phyloP scores from a whole-genome alignment of 78 protist genomes.

The Speleostelium caveatum region DNA sequence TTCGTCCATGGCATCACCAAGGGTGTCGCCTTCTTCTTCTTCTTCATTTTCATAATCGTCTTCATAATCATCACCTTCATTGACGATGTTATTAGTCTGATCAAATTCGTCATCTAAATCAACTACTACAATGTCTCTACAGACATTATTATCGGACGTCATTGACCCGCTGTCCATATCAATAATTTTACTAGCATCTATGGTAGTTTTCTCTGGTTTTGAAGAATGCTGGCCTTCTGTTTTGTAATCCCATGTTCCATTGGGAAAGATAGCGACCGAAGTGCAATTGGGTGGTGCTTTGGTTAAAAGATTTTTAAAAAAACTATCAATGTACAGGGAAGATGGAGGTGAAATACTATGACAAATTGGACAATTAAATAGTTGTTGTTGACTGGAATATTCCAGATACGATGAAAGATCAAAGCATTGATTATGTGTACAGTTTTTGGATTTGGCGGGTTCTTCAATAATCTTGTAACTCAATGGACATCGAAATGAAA shows the following conservation, averaged over 20 bases:
- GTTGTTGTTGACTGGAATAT: constrained; percentile 51
- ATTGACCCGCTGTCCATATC: background rate
- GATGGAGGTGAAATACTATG: constrained; percentile 3
- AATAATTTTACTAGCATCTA: background rate
- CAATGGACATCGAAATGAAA: constrained; percentile 31
- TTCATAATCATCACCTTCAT: background rate
- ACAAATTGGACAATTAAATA: constrained; percentile 60
- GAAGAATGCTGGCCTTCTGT: background rate
- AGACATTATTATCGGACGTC: background rate
- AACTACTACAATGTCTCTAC: background rate
- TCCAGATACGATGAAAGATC: constrained; percentile 12
- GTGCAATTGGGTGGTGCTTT: constrained; percentile 17
- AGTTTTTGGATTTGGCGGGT: constrained; percentile 24
- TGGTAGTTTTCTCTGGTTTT: background rate
- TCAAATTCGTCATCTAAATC: constrained; percentile 11
- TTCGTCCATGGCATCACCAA: background rate
- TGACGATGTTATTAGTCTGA: background rate
- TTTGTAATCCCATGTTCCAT: constrained; percentile 35
- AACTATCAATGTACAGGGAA: background rate
- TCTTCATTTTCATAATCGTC: background rate
- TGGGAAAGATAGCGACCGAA: constrained; percentile 5
- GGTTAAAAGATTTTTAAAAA: background rate
- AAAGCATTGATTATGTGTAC: constrained; percentile 53
- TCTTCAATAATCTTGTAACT: background rate
- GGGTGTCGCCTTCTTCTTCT: background rate